phyloP scores from a whole-genome alignment of 2,329 filamentous ascomycete species.

The Chrysosporium keratinophilum region DNA sequence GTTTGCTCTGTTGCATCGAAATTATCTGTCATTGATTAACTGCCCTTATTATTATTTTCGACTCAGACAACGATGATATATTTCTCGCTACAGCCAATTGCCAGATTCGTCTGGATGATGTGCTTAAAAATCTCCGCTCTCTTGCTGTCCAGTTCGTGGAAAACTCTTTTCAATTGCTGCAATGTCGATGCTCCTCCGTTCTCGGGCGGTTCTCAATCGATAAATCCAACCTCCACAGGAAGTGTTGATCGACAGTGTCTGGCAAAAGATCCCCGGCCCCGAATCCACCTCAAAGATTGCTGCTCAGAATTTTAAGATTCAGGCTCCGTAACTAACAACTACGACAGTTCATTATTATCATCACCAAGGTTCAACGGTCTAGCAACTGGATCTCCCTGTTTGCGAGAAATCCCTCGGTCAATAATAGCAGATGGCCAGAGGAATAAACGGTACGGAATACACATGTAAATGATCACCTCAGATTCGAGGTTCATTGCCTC shows the following conservation, averaged over 20 bases:
- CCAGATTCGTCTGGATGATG: no score
- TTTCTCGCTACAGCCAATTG: no score
- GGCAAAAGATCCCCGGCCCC: neutral
- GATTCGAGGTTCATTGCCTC: neutral
- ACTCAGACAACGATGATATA: no score
- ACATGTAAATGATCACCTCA: no score
- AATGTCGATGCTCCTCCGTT: neutral
- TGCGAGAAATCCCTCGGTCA: no score
- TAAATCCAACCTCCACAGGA: neutral
- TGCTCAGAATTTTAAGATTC: no score
- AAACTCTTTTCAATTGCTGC: neutral
- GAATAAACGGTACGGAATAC: no score
- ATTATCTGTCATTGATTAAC: neutral
- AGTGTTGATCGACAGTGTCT: neutral
- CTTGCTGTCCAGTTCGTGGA: neutral
- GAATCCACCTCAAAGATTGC: no score
- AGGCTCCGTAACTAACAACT: neutral
- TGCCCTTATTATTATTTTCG: no score
- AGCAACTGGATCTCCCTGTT: neutral
- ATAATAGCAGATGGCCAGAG: no score
- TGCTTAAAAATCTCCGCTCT: neutral
- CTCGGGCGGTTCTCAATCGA: neutral
- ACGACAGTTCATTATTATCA: neutral
- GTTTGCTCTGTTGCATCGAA: neutral
- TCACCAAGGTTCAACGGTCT: neutral